These are phyloP conservation scores for Candida sakaeoensis DNA, from an alignment of 805 yeast genomes.

Conservation along the genomic window DNA sequence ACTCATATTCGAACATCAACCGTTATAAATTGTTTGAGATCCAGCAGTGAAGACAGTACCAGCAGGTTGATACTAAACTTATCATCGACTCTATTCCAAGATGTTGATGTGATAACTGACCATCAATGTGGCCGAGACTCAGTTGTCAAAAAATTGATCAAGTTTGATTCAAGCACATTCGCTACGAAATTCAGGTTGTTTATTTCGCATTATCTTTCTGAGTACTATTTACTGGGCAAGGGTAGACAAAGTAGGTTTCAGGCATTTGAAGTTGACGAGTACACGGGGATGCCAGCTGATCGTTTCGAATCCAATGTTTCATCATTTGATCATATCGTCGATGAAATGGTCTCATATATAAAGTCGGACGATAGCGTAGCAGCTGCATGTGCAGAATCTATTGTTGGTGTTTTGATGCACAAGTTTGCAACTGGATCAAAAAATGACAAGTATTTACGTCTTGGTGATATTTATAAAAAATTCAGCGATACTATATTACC, in stretches of 20 bases:
- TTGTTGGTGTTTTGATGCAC: constrained; percentile 37
- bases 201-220: constrained; percentile 21
- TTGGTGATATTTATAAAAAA: constrained; percentile 14
- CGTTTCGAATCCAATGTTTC: constrained; percentile 15
- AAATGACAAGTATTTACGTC: constrained; percentile 19
- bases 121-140: neutral
- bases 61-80: neutral
- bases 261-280: constrained; percentile 8
- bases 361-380: constrained; percentile 15
- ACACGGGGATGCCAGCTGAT: constrained; percentile 2
- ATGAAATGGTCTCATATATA: constrained; percentile 17
- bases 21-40: constrained; percentile 6
- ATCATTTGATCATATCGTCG: constrained; percentile 20
- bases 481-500: constrained; percentile 24
- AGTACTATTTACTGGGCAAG: constrained; percentile 20
- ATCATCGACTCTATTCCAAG: constrained; percentile 9
- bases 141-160: constrained; percentile 11
- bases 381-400: constrained; percentile 31
- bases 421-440: constrained; percentile 18
- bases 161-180: neutral
- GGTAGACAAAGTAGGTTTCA: constrained; percentile 8
- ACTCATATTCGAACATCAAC: neutral
- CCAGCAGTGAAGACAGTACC: neutral
- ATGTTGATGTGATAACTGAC: constrained; percentile 3
- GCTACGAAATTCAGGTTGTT: constrained; percentile 18